Evolutionary conservation across 371 early-diverging fungal genomes (phyloP), one percentile per base, ranked within the genome.

Genomic region (Dichotomocladium elegans): DNA sequence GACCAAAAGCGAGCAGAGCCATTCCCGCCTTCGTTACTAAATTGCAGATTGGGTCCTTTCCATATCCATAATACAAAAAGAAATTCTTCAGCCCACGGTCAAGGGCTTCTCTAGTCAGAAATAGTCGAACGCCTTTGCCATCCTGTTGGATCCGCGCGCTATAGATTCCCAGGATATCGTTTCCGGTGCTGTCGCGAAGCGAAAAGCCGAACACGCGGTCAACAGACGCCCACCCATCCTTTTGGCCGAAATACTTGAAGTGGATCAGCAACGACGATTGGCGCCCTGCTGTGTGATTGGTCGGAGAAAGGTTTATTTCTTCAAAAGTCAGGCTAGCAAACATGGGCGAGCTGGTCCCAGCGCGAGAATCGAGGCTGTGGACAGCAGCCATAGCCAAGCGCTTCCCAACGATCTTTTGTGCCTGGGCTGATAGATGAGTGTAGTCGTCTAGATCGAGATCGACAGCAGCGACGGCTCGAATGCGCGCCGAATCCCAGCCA

Each of bases 381-480:
- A 30, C 17, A 8, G 71, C 71, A 10, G 58, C 65, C 12, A 19
- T 15, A 0, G 73, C 71, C 26, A 77, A 24, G 2, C 73, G 61
- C 0, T 61, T 22, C 3, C 77, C 77, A 1, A 73, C 45, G 8
- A 17, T 37, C 0, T 19, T 17, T 3, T 64, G 31, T n/a, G 66
- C 71, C 0, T 21, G 11, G 2, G 62, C 65, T 4, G 73, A 70
- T 2, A 77, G 9, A 46, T 77, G 77, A 10, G 73, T 42, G 1
- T 51, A 41, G 37, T 77, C 77, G 44, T 73, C 73, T 47, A 77
- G 49, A 8, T 47, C 48, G 12, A 54, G 57, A 35, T 70, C 73
- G 4, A 77, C 11, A 8, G 33, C 24, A 10, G 50, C 10, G 14
- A 47, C 50, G 1, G 29, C 52, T n/a, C 37, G 53, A 19, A 45